These are phyloP conservation scores for Rhizophora apiculata DNA, from an alignment of 345 rosid genomes.

Conservation along the genomic window DNA sequence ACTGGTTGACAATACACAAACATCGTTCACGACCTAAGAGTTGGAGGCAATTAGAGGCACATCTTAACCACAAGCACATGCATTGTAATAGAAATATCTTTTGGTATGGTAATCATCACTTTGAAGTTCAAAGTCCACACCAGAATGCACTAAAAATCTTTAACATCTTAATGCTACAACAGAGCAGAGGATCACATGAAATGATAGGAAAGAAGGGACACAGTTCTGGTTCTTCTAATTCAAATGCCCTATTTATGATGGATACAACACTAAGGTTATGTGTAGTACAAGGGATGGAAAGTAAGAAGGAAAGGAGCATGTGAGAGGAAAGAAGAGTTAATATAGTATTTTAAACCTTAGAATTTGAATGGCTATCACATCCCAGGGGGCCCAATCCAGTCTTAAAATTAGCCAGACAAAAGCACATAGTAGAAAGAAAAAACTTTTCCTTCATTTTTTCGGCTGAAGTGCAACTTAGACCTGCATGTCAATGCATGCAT, in stretches of 20 bases:
- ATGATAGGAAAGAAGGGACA: too few species aligned
- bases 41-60: conserved; percentile 31
- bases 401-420: background rate
- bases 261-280: background rate
- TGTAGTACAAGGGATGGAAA: too few species aligned
- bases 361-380: too few species aligned
- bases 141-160: too few species aligned
- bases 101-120: background rate
- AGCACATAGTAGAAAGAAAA: background rate
- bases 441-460: background rate
- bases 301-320: too few species aligned
- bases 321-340: too few species aligned
- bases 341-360: too few species aligned
- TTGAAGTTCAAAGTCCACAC: background rate
- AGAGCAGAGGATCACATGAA: too few species aligned
- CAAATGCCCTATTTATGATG: background rate
- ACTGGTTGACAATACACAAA: conserved; percentile 59
- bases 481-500: too few species aligned
- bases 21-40: conserved; percentile 81
- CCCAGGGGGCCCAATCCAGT: background rate
- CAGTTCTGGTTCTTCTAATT: too few species aligned
- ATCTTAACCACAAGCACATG: conserved; percentile 8
- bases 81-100: background rate
- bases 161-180: too few species aligned
- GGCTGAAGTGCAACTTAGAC: background rate